phyloP scores from a whole-genome alignment of 2,329 filamentous ascomycete genomes.

The Lojkania enalia region DNA sequence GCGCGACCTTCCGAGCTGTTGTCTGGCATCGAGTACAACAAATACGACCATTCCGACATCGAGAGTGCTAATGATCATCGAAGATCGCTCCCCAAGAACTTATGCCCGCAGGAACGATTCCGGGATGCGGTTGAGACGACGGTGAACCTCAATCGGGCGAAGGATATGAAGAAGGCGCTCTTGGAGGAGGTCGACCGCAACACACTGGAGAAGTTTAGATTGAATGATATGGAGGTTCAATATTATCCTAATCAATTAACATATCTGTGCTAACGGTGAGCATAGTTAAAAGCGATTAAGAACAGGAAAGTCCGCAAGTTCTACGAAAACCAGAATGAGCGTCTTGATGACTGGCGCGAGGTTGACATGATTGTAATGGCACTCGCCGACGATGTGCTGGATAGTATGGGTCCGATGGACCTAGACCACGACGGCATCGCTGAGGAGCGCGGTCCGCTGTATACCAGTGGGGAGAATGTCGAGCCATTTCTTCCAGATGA shows the following conservation, averaged over 20 bases:
- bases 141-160: conserved; percentile 50
- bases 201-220: conserved; percentile 54
- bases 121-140: conserved; percentile 53
- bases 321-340: conserved; percentile 59
- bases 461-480: conserved; percentile 54
- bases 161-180: conserved; percentile 55
- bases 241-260: neutral
- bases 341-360: conserved; percentile 62
- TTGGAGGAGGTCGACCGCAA: conserved; percentile 52
- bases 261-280: neutral
- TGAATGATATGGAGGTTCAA: conserved; percentile 54
- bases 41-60: conserved; percentile 28
- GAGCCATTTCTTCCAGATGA: conserved; percentile 60
- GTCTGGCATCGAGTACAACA: conserved; percentile 11
- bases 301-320: conserved; percentile 57
- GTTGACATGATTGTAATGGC: conserved; percentile 61
- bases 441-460: conserved; percentile 57
- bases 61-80: conserved; percentile 36
- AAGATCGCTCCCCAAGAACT: conserved; percentile 12
- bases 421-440: conserved; percentile 59
- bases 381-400: conserved; percentile 62
- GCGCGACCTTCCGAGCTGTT: conserved; percentile 22
- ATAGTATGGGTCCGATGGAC: conserved; percentile 61
- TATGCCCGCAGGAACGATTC: conserved; percentile 40
- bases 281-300: conserved; percentile 54